These are phyloP conservation scores for Phytophthora idaei DNA, from an alignment of 352 stramenopile species.

Conservation along the genomic window DNA sequence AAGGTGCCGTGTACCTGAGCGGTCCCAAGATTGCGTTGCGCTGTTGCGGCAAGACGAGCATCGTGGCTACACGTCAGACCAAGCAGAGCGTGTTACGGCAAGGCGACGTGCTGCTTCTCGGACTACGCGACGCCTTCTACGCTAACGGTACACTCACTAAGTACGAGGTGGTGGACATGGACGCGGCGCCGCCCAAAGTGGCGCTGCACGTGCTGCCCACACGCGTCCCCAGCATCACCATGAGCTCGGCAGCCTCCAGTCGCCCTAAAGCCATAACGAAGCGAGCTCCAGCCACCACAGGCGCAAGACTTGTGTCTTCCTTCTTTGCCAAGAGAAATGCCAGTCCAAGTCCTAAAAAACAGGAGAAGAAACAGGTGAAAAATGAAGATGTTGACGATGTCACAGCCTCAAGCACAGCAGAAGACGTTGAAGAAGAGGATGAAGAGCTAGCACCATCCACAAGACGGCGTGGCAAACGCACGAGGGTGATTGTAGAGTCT, in stretches of 20 bases:
- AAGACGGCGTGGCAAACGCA: constrained; percentile 52
- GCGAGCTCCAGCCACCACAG: background rate
- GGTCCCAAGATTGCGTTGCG: constrained; percentile 71
- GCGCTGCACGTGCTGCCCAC: constrained; percentile 41
- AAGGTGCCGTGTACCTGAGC: constrained; percentile 72
- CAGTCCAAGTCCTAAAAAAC: constrained; percentile 8
- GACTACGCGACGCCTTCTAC: constrained; percentile 75
- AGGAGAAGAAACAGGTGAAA: constrained; percentile 11
- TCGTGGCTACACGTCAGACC: constrained; percentile 72
- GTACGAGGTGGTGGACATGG: constrained; percentile 78
- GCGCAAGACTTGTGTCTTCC: constrained; percentile 41
- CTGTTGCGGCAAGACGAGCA: constrained; percentile 76
- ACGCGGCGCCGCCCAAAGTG: constrained; percentile 27
- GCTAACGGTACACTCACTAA: constrained; percentile 85
- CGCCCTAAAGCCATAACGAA: background rate
- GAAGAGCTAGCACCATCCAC: constrained; percentile 41
- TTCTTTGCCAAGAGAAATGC: constrained; percentile 36
- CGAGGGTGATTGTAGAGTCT: constrained; percentile 70
- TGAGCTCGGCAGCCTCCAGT: constrained; percentile 39
- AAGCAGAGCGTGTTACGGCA: constrained; percentile 80
- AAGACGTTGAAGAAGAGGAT: constrained; percentile 57
- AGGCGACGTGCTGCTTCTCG: constrained; percentile 74
- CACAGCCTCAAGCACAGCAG: constrained; percentile 40
- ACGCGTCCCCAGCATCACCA: constrained; percentile 35
- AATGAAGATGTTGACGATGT: constrained; percentile 1